phyloP scores from a whole-genome alignment of 2,329 filamentous ascomycete species.

The Gaeumannomyces tritici region DNA sequence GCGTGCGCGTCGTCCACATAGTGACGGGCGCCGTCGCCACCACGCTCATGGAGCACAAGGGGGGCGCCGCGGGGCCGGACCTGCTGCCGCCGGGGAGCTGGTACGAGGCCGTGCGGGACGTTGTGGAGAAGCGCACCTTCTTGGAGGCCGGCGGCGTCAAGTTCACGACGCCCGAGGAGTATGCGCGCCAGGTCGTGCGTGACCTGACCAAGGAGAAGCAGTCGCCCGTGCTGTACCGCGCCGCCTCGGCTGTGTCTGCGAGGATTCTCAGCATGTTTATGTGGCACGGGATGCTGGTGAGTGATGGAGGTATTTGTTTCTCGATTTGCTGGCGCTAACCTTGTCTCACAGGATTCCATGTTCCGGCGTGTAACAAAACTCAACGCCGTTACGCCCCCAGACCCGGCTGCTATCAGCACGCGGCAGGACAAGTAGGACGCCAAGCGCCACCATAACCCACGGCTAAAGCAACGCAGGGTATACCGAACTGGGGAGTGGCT shows the following conservation, averaged over 20 bases:
- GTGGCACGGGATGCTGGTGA: slow-evolving; percentile 20
- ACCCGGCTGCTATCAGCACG: too few relatives aligned
- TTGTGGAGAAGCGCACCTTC: slow-evolving; percentile 17
- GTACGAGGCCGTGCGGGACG: slow-evolving; percentile 14
- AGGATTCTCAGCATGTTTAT: slow-evolving; percentile 19
- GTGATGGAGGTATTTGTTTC: background rate
- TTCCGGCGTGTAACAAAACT: background rate
- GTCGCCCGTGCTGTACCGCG: slow-evolving; percentile 18
- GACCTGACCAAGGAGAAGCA: slow-evolving; percentile 16
- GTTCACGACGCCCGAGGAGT: slow-evolving; percentile 16
- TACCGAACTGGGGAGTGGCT: too few relatives aligned
- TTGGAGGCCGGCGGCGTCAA: slow-evolving; percentile 9
- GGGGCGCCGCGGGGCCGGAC: slow-evolving; percentile 5
- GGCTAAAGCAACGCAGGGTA: too few relatives aligned
- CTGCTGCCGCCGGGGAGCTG: slow-evolving; percentile 17
- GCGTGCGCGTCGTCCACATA: slow-evolving; percentile 19
- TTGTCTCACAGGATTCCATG: background rate
- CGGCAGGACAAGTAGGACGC: too few relatives aligned
- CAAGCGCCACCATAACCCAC: too few relatives aligned
- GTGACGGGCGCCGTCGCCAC: slow-evolving; percentile 20
- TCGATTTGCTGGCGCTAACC: background rate
- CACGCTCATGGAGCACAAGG: slow-evolving; percentile 16
- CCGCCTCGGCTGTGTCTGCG: slow-evolving; percentile 15
- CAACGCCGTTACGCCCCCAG: background rate
- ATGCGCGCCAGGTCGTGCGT: slow-evolving; percentile 16